Conservation (phyloP, 257 asterid species). For the Ilex asprella region DNA sequence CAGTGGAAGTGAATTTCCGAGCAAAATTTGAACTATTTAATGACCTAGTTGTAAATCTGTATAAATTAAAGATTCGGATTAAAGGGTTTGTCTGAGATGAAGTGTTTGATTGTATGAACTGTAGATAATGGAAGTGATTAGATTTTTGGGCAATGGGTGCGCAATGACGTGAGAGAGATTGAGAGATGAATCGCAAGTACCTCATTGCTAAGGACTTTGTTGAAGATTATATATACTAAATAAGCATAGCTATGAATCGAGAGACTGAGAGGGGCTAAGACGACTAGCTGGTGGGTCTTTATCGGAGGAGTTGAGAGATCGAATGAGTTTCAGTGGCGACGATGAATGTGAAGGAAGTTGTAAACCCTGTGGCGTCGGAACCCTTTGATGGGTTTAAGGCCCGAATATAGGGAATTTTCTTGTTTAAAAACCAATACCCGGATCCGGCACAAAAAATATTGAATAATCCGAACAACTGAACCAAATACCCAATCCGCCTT, state of each 20-base stretch:
- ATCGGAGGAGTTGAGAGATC: too few species aligned
- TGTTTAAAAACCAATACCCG: too few species aligned
- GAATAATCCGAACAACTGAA: too few species aligned
- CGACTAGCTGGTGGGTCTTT: too few species aligned
- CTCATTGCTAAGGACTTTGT: constrained; percentile 35
- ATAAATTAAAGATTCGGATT: background rate
- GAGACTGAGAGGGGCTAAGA: too few species aligned
- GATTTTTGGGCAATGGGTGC: constrained; percentile 6
- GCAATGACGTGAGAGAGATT: constrained; percentile 25
- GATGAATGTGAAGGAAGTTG: too few species aligned
- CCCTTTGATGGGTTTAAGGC: too few species aligned
- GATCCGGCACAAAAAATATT: too few species aligned
- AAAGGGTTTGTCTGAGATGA: background rate
- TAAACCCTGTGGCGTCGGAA: too few species aligned
- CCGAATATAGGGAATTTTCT: too few species aligned
- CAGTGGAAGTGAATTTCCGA: constrained; percentile 34
- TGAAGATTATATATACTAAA: background rate
- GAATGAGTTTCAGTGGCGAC: too few species aligned
- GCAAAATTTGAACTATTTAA: constrained; percentile 17
- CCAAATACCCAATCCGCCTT: too few species aligned
- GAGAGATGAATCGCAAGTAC: constrained; percentile 35
- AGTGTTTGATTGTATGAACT: constrained; percentile 8
- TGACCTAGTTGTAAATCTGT: constrained; percentile 13
- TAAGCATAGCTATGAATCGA: constrained; percentile 4
- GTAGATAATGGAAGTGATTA: background rate